Evolutionary conservation across 352 stramenopile species (phyloP), one percentile per base, ranked within the genome.

Genomic region (Phytophthora pini): DNA sequence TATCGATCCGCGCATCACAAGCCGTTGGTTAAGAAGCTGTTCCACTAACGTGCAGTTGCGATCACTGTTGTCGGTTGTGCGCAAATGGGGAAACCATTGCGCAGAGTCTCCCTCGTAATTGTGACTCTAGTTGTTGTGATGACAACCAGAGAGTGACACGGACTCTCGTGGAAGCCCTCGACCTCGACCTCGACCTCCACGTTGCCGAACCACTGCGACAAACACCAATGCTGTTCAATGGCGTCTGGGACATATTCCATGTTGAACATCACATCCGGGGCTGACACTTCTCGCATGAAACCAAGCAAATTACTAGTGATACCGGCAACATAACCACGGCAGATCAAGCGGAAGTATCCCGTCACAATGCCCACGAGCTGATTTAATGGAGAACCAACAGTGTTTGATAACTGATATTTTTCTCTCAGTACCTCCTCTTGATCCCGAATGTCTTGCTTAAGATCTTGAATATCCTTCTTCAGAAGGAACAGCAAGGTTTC

Each of bases 61-160:
- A 27, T 7, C 46, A 4, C 46, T 40, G 27, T 53, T 53, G 46
- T 29, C 29, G 15, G 7, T 53, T n/a, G 27, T 53, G 46, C 27
- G 29, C 27, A 53, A n/a, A 36, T 53, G 46, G 2, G 46, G 27
- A 40, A 53, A 40, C 6, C 27, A 31, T 39, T 40, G 27, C 29
- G n/a, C n/a, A 41, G 29, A 26, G 29, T 53, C 15, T 40, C 13
- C 13, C 24, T 15, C 15, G 46, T 53, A n/a, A 56, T 41, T 7
- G 36, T 41, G 11, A 41, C 12, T 17, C 0, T 41, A 4, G 15
- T 41, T 10, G 7, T 17, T 41, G 36, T 41, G 12, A 17, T 1
- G 2, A 7, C 36, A 17, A 41, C 15, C 36, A 41, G 36, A 17
- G 0, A 41, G 15, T 8, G 12, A 15, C 12, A 15, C 11, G 36